Conservation (phyloP, 208 protist genomes). For the Leishmania tropica region DNA sequence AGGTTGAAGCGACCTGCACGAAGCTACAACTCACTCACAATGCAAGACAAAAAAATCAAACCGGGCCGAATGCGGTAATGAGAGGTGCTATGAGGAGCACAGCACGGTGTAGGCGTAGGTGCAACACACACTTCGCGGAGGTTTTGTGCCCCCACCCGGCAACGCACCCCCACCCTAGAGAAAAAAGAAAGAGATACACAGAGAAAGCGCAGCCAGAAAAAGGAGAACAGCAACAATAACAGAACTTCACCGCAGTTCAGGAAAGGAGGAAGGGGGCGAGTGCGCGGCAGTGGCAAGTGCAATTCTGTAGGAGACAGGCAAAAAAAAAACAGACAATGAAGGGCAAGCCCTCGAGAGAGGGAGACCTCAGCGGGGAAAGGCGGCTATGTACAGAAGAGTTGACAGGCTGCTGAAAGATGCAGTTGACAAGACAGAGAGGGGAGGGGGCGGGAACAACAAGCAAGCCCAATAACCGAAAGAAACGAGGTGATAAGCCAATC, state of each 20-base stretch:
- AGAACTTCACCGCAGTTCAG: neutral
- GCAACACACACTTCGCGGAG: neutral
- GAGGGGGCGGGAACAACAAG: neutral
- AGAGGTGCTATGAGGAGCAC: neutral
- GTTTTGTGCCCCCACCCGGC: neutral
- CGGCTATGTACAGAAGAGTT: neutral
- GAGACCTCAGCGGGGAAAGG: neutral
- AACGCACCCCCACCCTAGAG: neutral
- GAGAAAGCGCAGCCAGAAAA: neutral
- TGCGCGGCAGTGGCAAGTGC: neutral
- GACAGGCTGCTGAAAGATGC: neutral
- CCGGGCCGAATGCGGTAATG: neutral
- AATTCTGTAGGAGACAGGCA: neutral
- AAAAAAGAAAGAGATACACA: neutral
- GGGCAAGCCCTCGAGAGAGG: neutral
- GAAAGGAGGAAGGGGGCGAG: neutral
- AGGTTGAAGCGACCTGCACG: constrained; percentile 1
- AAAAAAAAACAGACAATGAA: neutral
- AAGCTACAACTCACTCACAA: neutral
- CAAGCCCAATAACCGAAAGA: neutral
- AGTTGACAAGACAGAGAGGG: neutral
- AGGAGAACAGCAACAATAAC: neutral
- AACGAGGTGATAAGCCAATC: neutral
- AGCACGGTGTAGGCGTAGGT: neutral
- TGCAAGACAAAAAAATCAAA: constrained; percentile 13